A percentile compares a stretch with the other conserved stretches of the same genome.
Conservation (phyloP, 768 basidiomycete species). For the Macrolepiota fuliginosa region DNA sequence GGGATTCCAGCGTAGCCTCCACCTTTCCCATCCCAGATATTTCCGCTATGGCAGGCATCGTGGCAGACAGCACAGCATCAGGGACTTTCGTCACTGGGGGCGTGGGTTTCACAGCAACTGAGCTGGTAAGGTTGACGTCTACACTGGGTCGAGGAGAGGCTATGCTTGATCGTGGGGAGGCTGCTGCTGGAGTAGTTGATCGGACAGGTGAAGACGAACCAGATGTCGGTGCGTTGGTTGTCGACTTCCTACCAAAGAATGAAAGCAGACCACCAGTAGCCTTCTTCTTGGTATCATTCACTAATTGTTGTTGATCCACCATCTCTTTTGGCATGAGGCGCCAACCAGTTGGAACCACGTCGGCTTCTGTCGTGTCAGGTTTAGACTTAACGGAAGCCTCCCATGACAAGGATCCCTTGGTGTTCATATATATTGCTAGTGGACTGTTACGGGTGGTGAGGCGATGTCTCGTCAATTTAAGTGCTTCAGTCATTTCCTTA, state of each 20-base stretch:
- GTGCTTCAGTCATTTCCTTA: constrained; percentile 57
- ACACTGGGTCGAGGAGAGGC: constrained; percentile 12
- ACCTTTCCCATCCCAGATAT: not conserved
- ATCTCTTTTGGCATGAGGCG: constrained; percentile 59
- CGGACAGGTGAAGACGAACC: constrained; percentile 14
- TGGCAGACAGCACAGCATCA: not conserved
- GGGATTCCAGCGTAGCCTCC: not conserved
- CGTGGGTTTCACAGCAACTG: not conserved
- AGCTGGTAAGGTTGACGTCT: constrained; percentile 1
- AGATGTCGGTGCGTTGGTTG: constrained; percentile 6
- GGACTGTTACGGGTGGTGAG: constrained; percentile 58
- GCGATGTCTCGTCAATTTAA: constrained; percentile 63
- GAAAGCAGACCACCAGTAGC: constrained; percentile 60
- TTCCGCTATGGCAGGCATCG: constrained; percentile 1
- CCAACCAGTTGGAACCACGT: constrained; percentile 69
- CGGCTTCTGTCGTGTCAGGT: constrained; percentile 48
- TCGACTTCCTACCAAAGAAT: constrained; percentile 56
- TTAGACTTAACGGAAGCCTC: constrained; percentile 61
- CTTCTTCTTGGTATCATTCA: constrained; percentile 48
- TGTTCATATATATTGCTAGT: constrained; percentile 63
- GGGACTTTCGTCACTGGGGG: constrained; percentile 4
- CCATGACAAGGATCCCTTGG: constrained; percentile 78
- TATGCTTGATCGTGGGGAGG: constrained; percentile 19
- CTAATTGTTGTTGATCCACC: constrained; percentile 27
- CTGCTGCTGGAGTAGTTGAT: constrained; percentile 16